Percentiles rank a stretch among this genome's conserved stretches.
Evolutionary conservation across 805 yeast species (phyloP).

Genomic region (Ogataea chonburiensis): DNA sequence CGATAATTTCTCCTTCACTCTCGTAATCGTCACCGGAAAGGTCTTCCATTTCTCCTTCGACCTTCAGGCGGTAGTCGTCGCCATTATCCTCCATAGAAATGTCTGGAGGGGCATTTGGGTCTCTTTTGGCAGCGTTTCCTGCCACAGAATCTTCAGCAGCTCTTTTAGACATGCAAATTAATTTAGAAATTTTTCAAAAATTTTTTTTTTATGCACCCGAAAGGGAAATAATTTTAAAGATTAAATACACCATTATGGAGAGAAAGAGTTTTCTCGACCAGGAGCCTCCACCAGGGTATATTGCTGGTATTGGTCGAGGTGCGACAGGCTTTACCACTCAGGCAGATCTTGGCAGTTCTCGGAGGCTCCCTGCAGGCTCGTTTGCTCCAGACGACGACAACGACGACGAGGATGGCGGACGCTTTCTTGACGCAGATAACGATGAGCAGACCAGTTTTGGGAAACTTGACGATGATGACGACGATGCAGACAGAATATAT

Average conservation of each 20-base stretch:
- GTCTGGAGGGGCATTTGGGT: conserved; percentile 11
- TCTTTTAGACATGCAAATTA: conserved; percentile 34
- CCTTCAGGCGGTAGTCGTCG: conserved; percentile 61
- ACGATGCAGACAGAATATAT: conserved; percentile 75
- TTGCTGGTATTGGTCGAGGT: conserved; percentile 93
- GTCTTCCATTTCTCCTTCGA: conserved; percentile 70
- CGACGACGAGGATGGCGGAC: conserved; percentile 35
- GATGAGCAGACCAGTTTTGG: conserved; percentile 14
- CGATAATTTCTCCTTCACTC: conserved; percentile 86
- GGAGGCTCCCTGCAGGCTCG: conserved; percentile 32
- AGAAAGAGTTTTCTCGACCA: conserved; percentile 71
- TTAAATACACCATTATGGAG: conserved; percentile 38
- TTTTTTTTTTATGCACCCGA: conserved; percentile 9
- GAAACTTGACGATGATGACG: conserved; percentile 57
- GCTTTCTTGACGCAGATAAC: conserved; percentile 30
- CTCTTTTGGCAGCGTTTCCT: conserved; percentile 21
- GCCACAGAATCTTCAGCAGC: conserved; percentile 27
- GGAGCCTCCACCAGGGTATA: conserved; percentile 85
- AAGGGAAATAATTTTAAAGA: conserved; percentile 9
- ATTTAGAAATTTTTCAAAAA: conserved; percentile 7
- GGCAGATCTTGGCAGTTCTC: conserved; percentile 64
- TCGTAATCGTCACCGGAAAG: conserved; percentile 90
- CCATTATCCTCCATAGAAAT: conserved; percentile 29
- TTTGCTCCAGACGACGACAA: conserved; percentile 24
- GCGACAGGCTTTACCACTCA: conserved; percentile 91